Evolutionary conservation across 768 basidiomycete species (phyloP), one percentile per base, ranked within the genome.

Genomic region (Amanita rimosa): DNA sequence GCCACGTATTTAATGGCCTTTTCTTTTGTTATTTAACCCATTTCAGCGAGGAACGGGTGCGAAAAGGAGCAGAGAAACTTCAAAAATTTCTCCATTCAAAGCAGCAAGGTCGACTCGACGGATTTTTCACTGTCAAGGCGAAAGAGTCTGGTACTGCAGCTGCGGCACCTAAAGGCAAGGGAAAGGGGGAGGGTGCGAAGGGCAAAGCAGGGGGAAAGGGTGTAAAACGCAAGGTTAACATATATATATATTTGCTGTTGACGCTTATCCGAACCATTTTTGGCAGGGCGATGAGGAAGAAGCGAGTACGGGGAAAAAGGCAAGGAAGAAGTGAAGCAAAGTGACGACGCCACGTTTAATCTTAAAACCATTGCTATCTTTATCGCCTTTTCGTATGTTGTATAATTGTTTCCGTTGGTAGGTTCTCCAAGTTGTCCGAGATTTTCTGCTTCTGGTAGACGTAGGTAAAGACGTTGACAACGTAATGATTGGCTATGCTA

Each of bases 71-170:
- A 3, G 92, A 96, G 40, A 96, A 97, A 61, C 76, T 99, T 37
- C 71, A 80, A 41, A 96, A 93, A 58, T 85, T 78, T 63, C 69
- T 97, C 44, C 82, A 78, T 46, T 78, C 82, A 29, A 98, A 97
- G 60, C 96, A 98, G 58, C 96, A 99, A 66, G 94, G 96, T 7
- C 82, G 96, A 8, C 73, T 99, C 11, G 96, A 98, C 58, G 85
- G 92, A 0, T 99, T 99, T 67, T 99, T 99, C 67, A 79, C 83
- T 1, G 78, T 81, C 9, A 81, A 85, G 58, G 68, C 78, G 4
- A 76, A 79, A 48, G 74, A 79, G 36, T 17, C 40, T 35, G n/a
- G n/a, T n/a, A n/a, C n/a, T n/a, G n/a, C n/a, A n/a, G n/a, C n/a
- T n/a, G 76, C 71, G 35, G 59, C 61, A 33, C 57, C 60, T 11